A percentile compares a stretch with the other conserved stretches of the same genome.
phyloP scores from a whole-genome alignment of 495 filamentous ascomycete species.

The Penicillium macrosclerotiorum region DNA sequence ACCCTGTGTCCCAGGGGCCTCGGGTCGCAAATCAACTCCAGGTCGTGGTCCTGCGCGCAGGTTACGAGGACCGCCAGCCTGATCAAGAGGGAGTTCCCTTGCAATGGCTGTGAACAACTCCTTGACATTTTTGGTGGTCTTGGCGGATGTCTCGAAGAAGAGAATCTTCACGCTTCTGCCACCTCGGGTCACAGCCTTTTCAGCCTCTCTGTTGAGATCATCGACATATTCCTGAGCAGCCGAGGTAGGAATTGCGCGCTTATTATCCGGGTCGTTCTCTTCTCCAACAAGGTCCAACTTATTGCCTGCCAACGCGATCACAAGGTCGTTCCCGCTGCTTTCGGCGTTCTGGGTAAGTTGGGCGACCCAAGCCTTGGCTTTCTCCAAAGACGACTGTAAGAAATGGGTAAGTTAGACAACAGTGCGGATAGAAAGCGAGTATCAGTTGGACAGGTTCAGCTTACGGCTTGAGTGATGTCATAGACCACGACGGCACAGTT shows the following conservation, averaged over 20 bases:
- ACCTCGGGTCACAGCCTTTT: too few species aligned
- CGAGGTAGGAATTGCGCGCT: conserved; percentile 81
- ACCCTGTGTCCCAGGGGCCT: conserved; percentile 71
- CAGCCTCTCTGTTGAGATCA: too few species aligned
- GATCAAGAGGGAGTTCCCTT: conserved; percentile 93
- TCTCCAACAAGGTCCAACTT: conserved; percentile 92
- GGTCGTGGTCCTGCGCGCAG: conserved; percentile 71
- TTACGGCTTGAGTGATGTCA: conserved; percentile 97
- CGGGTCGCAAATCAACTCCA: conserved; percentile 77
- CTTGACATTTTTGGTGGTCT: conserved; percentile 91
- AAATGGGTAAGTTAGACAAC: neutral
- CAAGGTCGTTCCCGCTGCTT: conserved; percentile 99
- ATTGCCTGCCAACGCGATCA: conserved; percentile 96
- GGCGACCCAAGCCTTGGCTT: conserved; percentile 99
- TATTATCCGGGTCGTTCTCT: conserved; percentile 84
- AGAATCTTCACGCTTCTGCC: too few species aligned
- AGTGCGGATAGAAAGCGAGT: conserved; percentile 3
- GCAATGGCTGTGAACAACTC: conserved; percentile 98
- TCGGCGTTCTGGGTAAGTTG: conserved; percentile 97
- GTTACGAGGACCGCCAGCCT: conserved; percentile 83
- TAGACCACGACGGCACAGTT: conserved; percentile 99
- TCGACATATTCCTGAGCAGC: conserved; percentile 95
- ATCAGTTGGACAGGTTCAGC: conserved; percentile 19
- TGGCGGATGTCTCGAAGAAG: conserved; percentile 97
- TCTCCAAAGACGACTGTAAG: conserved; percentile 86